These are phyloP conservation scores for Orbilia ellipsospora DNA, from an alignment of 2,329 filamentous ascomycete genomes.

Conservation along the genomic window DNA sequence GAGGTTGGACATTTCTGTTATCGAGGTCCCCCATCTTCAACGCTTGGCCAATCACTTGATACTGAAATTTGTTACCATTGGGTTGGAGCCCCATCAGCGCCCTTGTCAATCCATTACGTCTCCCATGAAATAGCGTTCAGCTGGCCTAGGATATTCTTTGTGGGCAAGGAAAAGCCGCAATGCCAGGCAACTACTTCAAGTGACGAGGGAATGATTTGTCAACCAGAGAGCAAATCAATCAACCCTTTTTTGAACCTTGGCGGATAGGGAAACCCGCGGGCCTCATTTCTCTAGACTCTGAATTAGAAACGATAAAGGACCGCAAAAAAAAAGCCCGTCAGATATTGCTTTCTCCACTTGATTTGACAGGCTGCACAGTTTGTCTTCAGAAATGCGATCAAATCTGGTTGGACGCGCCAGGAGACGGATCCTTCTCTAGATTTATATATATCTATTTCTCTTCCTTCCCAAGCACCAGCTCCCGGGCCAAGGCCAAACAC, in stretches of 20 bases:
- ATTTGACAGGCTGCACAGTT: too few species aligned
- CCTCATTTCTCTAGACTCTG: neutral
- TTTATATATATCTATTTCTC: too few species aligned
- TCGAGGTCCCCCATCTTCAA: too few species aligned
- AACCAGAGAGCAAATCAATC: neutral
- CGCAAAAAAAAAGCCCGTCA: neutral
- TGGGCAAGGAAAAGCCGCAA: neutral
- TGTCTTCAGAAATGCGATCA: too few species aligned
- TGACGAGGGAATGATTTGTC: slow-evolving; percentile 1
- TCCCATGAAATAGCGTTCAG: slow-evolving; percentile 41
- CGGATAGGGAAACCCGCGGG: slow-evolving; percentile 3
- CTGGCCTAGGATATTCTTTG: slow-evolving; percentile 29
- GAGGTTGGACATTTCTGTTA: too few species aligned
- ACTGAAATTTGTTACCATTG: too few species aligned
- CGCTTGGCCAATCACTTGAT: neutral
- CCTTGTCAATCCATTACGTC: slow-evolving; percentile 28
- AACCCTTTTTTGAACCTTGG: neutral
- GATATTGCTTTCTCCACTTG: neutral
- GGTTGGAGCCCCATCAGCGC: slow-evolving; percentile 32
- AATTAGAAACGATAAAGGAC: too few species aligned
- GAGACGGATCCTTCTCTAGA: too few species aligned
- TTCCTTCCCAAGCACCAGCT: too few species aligned
- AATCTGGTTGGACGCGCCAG: too few species aligned
- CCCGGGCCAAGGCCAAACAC: too few species aligned
- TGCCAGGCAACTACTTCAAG: too few species aligned